Percentiles rank a stretch among this genome's conserved stretches.
Conservation (phyloP, 2,329 filamentous ascomycete species). For the Cladobotryum mycophilum region DNA sequence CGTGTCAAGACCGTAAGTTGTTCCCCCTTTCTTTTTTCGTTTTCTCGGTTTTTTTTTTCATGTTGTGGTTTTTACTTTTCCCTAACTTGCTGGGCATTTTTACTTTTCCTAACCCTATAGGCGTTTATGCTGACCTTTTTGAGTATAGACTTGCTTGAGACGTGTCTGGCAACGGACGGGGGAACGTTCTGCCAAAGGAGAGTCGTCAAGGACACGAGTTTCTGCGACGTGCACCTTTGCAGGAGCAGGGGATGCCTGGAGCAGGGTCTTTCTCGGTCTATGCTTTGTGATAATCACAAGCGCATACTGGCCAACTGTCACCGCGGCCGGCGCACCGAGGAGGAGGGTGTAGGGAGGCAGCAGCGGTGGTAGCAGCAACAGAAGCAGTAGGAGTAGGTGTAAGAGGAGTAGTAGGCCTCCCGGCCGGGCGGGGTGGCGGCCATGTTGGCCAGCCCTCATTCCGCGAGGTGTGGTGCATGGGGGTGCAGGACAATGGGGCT, state of each 20-base stretch:
- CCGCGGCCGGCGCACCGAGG: not conserved
- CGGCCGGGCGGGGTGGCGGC: not conserved
- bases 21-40: not conserved
- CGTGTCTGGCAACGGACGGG: no score
- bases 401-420: not conserved
- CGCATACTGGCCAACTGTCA: not conserved
- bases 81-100: no score
- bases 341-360: not conserved
- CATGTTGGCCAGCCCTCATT: not conserved
- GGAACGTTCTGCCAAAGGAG: no score
- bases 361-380: slow-evolving; percentile 6
- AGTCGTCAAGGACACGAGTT: no score
- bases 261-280: slow-evolving; percentile 11
- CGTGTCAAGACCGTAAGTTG: not conserved
- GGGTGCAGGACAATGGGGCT: not conserved
- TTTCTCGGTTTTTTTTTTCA: not conserved
- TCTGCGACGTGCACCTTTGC: slow-evolving; percentile 20
- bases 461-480: no score
- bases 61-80: no score
- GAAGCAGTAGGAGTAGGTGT: not conserved
- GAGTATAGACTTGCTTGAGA: not conserved
- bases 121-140: not conserved
- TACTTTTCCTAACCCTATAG: no score
- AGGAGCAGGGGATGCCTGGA: slow-evolving; percentile 16
- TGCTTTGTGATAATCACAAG: slow-evolving; percentile 16